Percentiles rank a stretch among this genome's conserved stretches.
Evolutionary conservation across 2,329 filamentous ascomycete species (phyloP).

Genomic region (Keithomyces neogunnii): DNA sequence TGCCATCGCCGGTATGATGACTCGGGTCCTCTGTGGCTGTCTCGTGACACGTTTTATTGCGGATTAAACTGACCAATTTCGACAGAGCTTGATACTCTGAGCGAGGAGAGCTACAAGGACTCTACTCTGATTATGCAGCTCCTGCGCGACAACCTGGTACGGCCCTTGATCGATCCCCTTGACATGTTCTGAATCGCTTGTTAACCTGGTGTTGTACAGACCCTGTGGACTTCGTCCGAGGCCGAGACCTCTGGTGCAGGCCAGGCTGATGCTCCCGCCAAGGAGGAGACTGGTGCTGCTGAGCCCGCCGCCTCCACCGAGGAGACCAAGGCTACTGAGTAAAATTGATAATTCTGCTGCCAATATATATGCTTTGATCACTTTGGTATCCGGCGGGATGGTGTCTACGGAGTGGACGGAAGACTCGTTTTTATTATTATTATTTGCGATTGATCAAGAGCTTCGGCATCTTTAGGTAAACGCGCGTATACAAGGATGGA

Average conservation of each 20-base stretch:
- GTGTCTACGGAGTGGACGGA: constrained; percentile 58
- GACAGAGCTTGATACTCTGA: constrained; percentile 86
- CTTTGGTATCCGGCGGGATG: constrained; percentile 40
- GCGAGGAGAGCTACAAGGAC: constrained; percentile 99
- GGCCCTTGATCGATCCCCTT: constrained; percentile 17
- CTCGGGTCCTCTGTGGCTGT: background rate
- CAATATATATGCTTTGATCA: constrained; percentile 20
- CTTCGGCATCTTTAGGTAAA: constrained; percentile 40
- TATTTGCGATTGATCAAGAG: constrained; percentile 38
- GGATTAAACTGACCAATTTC: background rate
- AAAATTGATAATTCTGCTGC: constrained; percentile 27
- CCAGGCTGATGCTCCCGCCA: constrained; percentile 38
- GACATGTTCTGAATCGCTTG: background rate
- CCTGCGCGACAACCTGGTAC: constrained; percentile 88
- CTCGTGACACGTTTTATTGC: constrained; percentile 9
- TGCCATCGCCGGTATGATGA: constrained; percentile 67
- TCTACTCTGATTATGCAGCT: constrained; percentile 98
- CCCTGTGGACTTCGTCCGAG: constrained; percentile 98
- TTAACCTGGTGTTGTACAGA: constrained; percentile 47
- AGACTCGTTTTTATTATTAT: constrained; percentile 46
- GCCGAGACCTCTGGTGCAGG: constrained; percentile 60
- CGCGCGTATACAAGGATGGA: constrained; percentile 29
- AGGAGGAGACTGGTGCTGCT: constrained; percentile 40
- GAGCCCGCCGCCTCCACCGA: constrained; percentile 50
- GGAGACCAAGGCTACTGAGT: constrained; percentile 63